phyloP scores from a whole-genome alignment of 2,329 filamentous ascomycete genomes.

The Ceratocystis destructans region DNA sequence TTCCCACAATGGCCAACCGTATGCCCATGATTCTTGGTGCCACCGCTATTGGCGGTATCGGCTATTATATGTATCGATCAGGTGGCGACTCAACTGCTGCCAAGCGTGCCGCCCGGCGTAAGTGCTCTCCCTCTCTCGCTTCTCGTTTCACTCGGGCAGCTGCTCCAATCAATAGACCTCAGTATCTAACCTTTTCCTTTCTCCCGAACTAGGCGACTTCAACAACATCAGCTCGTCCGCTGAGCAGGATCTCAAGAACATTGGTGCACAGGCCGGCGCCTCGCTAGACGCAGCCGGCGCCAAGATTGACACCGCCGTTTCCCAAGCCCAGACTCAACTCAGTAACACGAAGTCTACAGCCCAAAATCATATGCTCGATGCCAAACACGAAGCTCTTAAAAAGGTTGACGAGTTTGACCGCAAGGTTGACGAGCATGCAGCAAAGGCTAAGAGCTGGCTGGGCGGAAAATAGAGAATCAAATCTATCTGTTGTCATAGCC shows the following conservation, averaged over 20 bases:
- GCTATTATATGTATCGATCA: conserved; percentile 84
- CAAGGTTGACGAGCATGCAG: conserved; percentile 62
- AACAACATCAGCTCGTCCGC: conserved; percentile 53
- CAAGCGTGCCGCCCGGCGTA: conserved; percentile 52
- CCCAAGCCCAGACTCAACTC: conserved; percentile 50
- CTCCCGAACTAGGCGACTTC: conserved; percentile 52
- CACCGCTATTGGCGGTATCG: conserved; percentile 52
- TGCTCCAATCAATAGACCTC: neutral
- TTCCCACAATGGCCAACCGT: conserved; percentile 32
- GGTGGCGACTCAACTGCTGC: conserved; percentile 70
- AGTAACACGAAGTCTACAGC: conserved; percentile 47
- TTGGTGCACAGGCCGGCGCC: conserved; percentile 38
- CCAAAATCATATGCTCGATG: conserved; percentile 47
- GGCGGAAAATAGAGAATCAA: conserved; percentile 38
- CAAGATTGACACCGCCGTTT: conserved; percentile 24
- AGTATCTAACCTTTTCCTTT: neutral
- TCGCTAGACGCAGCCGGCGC: conserved; percentile 54
- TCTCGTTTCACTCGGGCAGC: too few species aligned
- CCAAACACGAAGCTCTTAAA: conserved; percentile 49
- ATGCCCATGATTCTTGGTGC: conserved; percentile 42
- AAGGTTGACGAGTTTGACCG: conserved; percentile 74
- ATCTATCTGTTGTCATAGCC: neutral
- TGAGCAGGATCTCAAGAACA: conserved; percentile 47
- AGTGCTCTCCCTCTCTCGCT: conserved; percentile 23
- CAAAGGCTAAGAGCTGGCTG: conserved; percentile 88